phyloP scores from a whole-genome alignment of 2,329 filamentous ascomycete genomes.

The Blastomyces parvus region DNA sequence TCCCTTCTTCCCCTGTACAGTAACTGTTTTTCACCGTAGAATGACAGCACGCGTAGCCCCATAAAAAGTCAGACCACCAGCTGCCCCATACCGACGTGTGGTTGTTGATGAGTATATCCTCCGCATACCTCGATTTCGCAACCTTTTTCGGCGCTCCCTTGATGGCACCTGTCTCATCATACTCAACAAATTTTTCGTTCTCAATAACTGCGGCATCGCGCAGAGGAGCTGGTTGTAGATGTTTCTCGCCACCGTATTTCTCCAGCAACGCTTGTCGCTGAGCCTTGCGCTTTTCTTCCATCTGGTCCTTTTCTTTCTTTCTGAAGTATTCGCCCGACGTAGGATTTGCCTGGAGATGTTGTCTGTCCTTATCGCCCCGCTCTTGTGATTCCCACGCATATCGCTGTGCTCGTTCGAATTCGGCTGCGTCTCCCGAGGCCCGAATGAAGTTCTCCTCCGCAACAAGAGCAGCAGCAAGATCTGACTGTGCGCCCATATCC shows the following conservation, averaged over 20 bases:
- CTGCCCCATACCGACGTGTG: constrained; percentile 91
- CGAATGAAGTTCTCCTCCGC: constrained; percentile 90
- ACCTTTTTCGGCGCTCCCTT: constrained; percentile 72
- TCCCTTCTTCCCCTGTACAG: constrained; percentile 87
- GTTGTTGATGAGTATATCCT: constrained; percentile 82
- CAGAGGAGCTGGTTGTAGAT: constrained; percentile 51
- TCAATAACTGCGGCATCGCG: constrained; percentile 62
- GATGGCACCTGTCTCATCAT: constrained; percentile 79
- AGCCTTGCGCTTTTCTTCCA: constrained; percentile 57
- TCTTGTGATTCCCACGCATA: constrained; percentile 97
- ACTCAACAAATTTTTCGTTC: constrained; percentile 83
- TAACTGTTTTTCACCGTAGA: constrained; percentile 94
- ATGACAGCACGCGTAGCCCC: constrained; percentile 94
- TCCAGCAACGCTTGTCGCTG: constrained; percentile 62
- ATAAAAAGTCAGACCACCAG: constrained; percentile 93
- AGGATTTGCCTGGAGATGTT: constrained; percentile 92
- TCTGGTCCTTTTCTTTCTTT: constrained; percentile 68
- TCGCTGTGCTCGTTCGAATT: constrained; percentile 79
- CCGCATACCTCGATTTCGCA: constrained; percentile 81
- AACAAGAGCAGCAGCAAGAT: constrained; percentile 71
- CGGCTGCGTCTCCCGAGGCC: constrained; percentile 79
- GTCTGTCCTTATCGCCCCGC: constrained; percentile 61
- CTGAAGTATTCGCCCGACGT: constrained; percentile 80
- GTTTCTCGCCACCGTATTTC: constrained; percentile 68
- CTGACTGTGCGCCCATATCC: constrained; percentile 68